Evolutionary conservation across 2,329 filamentous ascomycete species (phyloP).

Genomic region (Xylariaceae sp.): DNA sequence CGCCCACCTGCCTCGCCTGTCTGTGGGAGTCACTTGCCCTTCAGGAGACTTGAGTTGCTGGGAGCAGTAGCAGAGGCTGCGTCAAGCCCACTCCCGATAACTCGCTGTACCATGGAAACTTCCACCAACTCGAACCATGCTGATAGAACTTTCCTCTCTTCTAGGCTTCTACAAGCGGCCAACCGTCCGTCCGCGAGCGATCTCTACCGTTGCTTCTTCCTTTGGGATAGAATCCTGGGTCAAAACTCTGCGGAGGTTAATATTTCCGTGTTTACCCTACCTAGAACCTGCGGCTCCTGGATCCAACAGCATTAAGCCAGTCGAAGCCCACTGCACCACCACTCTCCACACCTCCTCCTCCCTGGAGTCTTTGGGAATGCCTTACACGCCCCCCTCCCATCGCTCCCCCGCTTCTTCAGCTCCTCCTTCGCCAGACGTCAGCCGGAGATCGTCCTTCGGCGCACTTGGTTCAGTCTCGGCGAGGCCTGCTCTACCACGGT

Average conservation of each 20-base stretch:
- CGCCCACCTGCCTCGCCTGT: constrained; percentile 4
- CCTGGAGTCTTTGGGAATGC: constrained; percentile 52
- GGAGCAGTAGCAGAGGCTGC: too few species aligned
- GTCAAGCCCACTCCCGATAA: too few species aligned
- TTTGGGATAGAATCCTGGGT: constrained; percentile 17
- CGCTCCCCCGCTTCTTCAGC: constrained; percentile 54
- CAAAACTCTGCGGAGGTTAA: constrained; percentile 17
- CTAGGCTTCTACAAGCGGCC: constrained; percentile 20
- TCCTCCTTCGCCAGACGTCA: constrained; percentile 47
- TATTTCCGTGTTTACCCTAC: constrained; percentile 23
- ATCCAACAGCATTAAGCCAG: constrained; percentile 17
- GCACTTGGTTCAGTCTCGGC: constrained; percentile 26
- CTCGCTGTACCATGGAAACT: constrained; percentile 23
- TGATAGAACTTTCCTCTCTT: constrained; percentile 21
- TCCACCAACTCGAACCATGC: constrained; percentile 18
- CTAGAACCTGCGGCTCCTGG: constrained; percentile 16
- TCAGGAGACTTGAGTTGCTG: too few species aligned
- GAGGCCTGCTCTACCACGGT: constrained; percentile 52
- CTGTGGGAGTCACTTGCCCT: too few species aligned
- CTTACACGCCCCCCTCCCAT: constrained; percentile 76
- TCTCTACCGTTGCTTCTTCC: constrained; percentile 9
- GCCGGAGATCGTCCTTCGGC: constrained; percentile 52
- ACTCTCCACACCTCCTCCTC: constrained; percentile 16
- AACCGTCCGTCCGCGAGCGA: constrained; percentile 15
- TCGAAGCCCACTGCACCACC: constrained; percentile 14